Evolutionary conservation across 2,329 filamentous ascomycete species (phyloP).

Genomic region (Nannizziopsis barbatae): DNA sequence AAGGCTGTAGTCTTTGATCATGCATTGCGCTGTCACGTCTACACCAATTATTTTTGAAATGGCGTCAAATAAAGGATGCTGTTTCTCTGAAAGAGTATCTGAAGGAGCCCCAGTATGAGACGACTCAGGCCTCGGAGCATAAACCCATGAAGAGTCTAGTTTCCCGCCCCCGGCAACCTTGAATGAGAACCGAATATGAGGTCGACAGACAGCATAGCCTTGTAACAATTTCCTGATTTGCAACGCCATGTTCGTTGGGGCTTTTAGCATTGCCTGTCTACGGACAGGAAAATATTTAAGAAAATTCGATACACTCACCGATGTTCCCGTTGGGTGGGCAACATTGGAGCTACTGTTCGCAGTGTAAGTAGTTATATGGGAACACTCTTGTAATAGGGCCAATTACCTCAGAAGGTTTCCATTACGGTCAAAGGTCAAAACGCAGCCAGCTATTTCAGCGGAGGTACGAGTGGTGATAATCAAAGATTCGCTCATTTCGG

Average conservation of each 20-base stretch:
- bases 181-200: constrained; percentile 45
- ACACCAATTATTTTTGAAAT: constrained; percentile 46
- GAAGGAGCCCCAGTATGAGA: constrained; percentile 15
- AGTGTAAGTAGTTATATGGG: constrained; percentile 9
- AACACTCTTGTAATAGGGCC: background rate
- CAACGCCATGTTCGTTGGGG: constrained; percentile 38
- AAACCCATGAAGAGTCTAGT: constrained; percentile 54
- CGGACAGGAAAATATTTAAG: constrained; percentile 50
- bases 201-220: constrained; percentile 49
- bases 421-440: constrained; percentile 40
- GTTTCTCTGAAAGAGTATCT: too few species aligned
- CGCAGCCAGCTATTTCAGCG: constrained; percentile 44
- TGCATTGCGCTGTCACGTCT: constrained; percentile 43
- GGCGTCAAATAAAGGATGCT: constrained; percentile 37
- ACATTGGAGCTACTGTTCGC: constrained; percentile 31
- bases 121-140: constrained; percentile 42
- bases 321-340: constrained; percentile 51
- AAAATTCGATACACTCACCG: constrained; percentile 46
- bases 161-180: constrained; percentile 38
- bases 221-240: constrained; percentile 46
- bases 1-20: constrained; percentile 22
- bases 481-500: constrained; percentile 46
- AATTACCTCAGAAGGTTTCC: constrained; percentile 40
- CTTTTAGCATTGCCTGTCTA: constrained; percentile 44
- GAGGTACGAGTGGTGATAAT: constrained; percentile 47